Evolutionary conservation across 768 basidiomycete species (phyloP).

Genomic region (Xerocomus potaroensis): DNA sequence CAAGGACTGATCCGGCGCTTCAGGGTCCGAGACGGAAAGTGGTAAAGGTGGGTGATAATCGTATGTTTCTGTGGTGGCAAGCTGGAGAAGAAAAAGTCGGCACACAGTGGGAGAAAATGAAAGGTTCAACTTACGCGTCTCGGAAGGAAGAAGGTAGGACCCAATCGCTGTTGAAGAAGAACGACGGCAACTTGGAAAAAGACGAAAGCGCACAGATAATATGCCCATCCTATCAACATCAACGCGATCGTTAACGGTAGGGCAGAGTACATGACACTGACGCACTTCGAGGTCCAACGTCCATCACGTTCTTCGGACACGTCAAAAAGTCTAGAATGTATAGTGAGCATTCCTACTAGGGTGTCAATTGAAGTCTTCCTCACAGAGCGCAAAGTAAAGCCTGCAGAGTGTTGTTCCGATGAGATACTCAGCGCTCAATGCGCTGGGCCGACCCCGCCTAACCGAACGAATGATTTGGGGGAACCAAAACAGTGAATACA

Average conservation of each 20-base stretch:
- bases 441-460: conserved; percentile 64
- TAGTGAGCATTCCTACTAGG: background rate
- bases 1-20: conserved; percentile 69
- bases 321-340: conserved; percentile 65
- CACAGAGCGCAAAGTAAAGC: conserved; percentile 70
- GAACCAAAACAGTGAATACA: conserved; percentile 81
- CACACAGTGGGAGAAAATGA: background rate
- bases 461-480: conserved; percentile 81
- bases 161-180: conserved; percentile 72
- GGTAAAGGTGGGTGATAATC: conserved; percentile 85
- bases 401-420: conserved; percentile 73
- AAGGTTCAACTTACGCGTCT: conserved; percentile 43
- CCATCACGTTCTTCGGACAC: conserved; percentile 84
- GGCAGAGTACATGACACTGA: conserved; percentile 3
- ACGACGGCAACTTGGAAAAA: conserved; percentile 58
- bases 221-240: conserved; percentile 65
- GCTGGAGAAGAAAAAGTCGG: conserved; percentile 37
- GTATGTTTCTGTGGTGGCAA: conserved; percentile 56
- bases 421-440: conserved; percentile 65
- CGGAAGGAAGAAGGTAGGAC: conserved; percentile 81
- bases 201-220: conserved; percentile 55
- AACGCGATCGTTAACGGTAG: background rate
- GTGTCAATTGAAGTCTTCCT: conserved; percentile 28
- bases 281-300: conserved; percentile 70
- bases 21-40: conserved; percentile 51